Conservation (phyloP, 371 early-diverging fungal species). For the Haplosporangium sp. region DNA sequence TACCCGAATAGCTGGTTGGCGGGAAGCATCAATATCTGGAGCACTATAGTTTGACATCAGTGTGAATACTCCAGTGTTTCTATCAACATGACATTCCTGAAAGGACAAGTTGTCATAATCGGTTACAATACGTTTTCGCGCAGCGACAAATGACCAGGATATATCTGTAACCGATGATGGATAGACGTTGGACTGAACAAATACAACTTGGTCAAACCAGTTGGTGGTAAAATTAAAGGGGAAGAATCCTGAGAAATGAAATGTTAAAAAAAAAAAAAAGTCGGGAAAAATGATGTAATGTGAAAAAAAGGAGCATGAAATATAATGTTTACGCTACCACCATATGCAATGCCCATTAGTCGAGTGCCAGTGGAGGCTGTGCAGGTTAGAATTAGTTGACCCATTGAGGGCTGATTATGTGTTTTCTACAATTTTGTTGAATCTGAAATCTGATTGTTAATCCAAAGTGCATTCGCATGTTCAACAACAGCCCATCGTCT, state of each 20-base stretch:
- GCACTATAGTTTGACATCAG: constrained; percentile 1
- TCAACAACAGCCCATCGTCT: no score
- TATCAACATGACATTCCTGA: constrained; percentile 3
- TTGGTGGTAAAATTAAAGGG: no score
- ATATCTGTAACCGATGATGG: background rate
- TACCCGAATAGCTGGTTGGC: background rate
- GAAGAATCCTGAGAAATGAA: no score
- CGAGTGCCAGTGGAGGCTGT: background rate
- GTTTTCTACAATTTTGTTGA: background rate
- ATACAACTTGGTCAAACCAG: background rate
- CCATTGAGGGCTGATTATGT: background rate
- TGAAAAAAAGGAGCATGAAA: no score
- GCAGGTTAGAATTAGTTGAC: background rate
- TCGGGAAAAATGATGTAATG: no score
- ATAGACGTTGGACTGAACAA: background rate
- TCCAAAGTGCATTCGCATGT: no score
- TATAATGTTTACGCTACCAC: background rate
- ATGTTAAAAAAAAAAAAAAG: no score
- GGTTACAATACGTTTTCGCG: background rate
- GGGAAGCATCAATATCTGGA: no score
- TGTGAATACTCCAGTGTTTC: background rate
- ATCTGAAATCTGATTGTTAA: no score
- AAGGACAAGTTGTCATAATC: background rate
- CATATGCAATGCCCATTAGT: background rate
- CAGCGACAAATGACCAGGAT: constrained; percentile 9